Evolutionary conservation across 78 protist genomes (phyloP).

Genomic region (Dictyostelium brefeldianum): DNA sequence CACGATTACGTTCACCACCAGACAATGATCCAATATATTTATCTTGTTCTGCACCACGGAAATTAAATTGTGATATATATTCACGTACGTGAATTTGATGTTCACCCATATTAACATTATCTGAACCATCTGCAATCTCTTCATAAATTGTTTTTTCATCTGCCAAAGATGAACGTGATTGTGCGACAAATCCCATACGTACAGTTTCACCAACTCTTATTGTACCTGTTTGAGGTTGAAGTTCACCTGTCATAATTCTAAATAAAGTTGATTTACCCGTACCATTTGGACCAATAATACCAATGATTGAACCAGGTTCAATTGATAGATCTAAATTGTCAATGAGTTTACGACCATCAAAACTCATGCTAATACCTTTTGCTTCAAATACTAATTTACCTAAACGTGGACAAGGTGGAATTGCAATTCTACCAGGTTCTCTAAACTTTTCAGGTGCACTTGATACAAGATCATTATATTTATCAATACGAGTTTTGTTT

Average conservation of each 20-base stretch:
- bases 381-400: conserved; percentile 60
- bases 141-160: conserved; percentile 50
- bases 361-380: background rate
- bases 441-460: conserved; percentile 72
- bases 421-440: conserved; percentile 73
- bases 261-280: conserved; percentile 86
- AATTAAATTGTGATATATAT: conserved; percentile 72
- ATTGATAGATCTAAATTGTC: conserved; percentile 34
- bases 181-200: conserved; percentile 61
- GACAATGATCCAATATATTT: conserved; percentile 56
- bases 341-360: conserved; percentile 58
- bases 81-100: conserved; percentile 49
- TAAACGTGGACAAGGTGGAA: conserved; percentile 84
- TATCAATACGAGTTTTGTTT: conserved; percentile 48
- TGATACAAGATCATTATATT: conserved; percentile 51
- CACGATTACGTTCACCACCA: conserved; percentile 90
- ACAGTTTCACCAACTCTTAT: conserved; percentile 70
- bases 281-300: conserved; percentile 88
- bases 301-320: conserved; percentile 83
- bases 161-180: conserved; percentile 55
- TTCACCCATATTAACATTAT: conserved; percentile 47
- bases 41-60: conserved; percentile 83
- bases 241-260: conserved; percentile 56
- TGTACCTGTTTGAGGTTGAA: conserved; percentile 45
- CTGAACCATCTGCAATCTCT: conserved; percentile 61